Evolutionary conservation across 805 yeast species (phyloP).

Genomic region (Candida coleopterorum): DNA sequence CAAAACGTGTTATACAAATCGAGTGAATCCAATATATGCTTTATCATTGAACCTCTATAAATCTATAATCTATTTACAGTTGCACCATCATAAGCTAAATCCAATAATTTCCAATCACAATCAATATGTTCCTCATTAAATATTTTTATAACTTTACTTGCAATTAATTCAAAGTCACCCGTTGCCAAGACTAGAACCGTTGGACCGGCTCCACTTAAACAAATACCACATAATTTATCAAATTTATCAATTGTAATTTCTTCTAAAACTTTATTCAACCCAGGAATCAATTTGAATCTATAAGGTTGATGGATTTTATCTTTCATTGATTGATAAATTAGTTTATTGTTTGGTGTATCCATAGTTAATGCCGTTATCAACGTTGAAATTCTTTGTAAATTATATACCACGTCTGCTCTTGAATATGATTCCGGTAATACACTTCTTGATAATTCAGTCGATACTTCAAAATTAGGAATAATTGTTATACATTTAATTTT

Average conservation of each 20-base stretch:
- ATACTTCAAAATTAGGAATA: conserved; percentile 90
- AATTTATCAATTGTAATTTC: conserved; percentile 77
- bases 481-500: conserved; percentile 84
- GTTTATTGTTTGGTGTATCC: conserved; percentile 72
- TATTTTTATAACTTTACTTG: conserved; percentile 64
- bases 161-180: conserved; percentile 77
- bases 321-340: conserved; percentile 93
- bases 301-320: conserved; percentile 97
- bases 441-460: conserved; percentile 86
- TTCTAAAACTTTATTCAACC: conserved; percentile 73
- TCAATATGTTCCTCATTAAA: conserved; percentile 62
- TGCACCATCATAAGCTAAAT: conserved; percentile 88
- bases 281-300: conserved; percentile 87
- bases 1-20: too few relatives aligned
- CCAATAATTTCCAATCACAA: conserved; percentile 81
- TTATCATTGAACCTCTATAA: too few relatives aligned
- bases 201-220: conserved; percentile 97
- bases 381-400: conserved; percentile 88
- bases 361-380: conserved; percentile 89
- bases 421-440: conserved; percentile 81
- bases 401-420: conserved; percentile 81
- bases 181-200: conserved; percentile 93
- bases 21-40: too few relatives aligned
- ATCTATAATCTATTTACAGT: conserved; percentile 30
- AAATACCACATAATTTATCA: conserved; percentile 86